Percentiles rank a stretch among this genome's conserved stretches.
Conservation (phyloP, 108 stramenopile species). For the Chaetoceros muelleri region DNA sequence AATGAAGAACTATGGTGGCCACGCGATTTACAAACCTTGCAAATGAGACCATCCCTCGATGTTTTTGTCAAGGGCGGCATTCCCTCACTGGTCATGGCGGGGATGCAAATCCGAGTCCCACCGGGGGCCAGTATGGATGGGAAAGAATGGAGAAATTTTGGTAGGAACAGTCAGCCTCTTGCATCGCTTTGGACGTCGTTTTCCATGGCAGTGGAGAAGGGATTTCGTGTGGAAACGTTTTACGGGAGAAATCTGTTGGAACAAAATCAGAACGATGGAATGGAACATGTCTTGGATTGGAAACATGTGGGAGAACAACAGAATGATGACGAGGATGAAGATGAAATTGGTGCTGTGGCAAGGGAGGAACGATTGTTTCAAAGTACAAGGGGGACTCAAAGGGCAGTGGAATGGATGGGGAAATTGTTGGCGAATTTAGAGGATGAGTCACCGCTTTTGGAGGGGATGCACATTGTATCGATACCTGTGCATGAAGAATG, state of each 20-base stretch:
- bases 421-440: slow-evolving; percentile 24
- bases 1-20: slow-evolving; percentile 41
- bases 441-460: slow-evolving; percentile 12
- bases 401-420: slow-evolving; percentile 17
- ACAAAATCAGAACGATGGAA: slow-evolving; percentile 1
- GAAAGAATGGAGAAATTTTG: slow-evolving; percentile 34
- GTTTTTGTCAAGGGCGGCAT: slow-evolving; percentile 19
- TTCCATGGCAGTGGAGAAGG: slow-evolving; percentile 25
- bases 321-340: background rate
- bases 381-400: slow-evolving; percentile 4
- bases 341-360: background rate
- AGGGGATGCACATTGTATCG: slow-evolving; percentile 34
- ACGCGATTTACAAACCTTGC: slow-evolving; percentile 17
- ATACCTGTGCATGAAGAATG: slow-evolving; percentile 70
- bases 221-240: slow-evolving; percentile 32
- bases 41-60: slow-evolving; percentile 25
- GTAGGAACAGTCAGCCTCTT: slow-evolving; percentile 31
- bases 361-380: background rate
- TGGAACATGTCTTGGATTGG: slow-evolving; percentile 12
- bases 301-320: no score
- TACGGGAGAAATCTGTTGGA: slow-evolving; percentile 1
- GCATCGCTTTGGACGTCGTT: slow-evolving; percentile 33
- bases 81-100: slow-evolving; percentile 22
- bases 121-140: slow-evolving; percentile 1
- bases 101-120: slow-evolving; percentile 31